Conservation (phyloP, 192 early-diverging fungal genomes). For the Oehlia diaphana region DNA sequence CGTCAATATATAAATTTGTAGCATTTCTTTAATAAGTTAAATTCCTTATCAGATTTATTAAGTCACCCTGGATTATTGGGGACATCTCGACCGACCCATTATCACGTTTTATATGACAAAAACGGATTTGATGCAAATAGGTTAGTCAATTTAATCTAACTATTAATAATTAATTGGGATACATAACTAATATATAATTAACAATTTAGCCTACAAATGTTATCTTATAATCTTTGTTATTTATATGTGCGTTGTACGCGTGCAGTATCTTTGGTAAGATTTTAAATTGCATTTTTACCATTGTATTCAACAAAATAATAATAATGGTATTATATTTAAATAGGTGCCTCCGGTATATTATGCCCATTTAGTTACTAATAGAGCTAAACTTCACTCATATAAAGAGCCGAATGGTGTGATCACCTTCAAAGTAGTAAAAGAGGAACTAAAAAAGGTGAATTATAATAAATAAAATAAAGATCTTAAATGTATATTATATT, state of each 20-base stretch:
- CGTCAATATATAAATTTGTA: neutral
- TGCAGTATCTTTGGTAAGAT: slow-evolving; percentile 70
- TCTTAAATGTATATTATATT: too few species aligned
- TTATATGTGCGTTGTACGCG: slow-evolving; percentile 87
- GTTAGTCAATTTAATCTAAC: neutral
- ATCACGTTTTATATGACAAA: slow-evolving; percentile 89
- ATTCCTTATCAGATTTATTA: slow-evolving; percentile 55
- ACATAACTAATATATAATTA: neutral
- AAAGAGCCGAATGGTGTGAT: neutral
- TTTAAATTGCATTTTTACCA: neutral
- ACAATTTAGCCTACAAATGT: slow-evolving; percentile 63
- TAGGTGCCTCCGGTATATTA: slow-evolving; percentile 87
- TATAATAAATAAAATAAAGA: neutral
- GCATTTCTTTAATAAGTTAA: neutral
- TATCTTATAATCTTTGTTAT: slow-evolving; percentile 92
- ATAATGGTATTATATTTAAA: neutral
- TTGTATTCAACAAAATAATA: neutral
- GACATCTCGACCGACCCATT: slow-evolving; percentile 91
- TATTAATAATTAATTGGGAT: too few species aligned
- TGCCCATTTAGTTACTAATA: slow-evolving; percentile 82
- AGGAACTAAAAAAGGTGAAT: slow-evolving; percentile 36
- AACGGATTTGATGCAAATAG: slow-evolving; percentile 73
- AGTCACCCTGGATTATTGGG: slow-evolving; percentile 91
- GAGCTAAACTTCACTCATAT: slow-evolving; percentile 88
- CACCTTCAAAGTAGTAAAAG: slow-evolving; percentile 38